Evolutionary conservation across 164 flowering plant genomes (phyloP), one percentile per base, ranked within the genome.

Genomic region (Buxus sempervirens): DNA sequence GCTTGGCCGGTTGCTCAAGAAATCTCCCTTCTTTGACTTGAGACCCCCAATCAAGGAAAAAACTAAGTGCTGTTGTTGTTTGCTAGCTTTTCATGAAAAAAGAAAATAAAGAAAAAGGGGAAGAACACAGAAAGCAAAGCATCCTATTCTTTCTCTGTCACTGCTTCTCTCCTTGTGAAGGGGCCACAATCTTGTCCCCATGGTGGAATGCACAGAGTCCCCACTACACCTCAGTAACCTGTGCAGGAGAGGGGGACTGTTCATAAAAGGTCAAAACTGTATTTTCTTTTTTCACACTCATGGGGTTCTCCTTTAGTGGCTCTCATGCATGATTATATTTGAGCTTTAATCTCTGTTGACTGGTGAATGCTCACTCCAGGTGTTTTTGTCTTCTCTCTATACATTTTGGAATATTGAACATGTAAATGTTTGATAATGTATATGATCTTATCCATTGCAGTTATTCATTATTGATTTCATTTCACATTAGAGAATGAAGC

Each of bases 11-110:
- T 76, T 75, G 36, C 70, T 67, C 72, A 75, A 76, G 78, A 75
- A 79, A 81, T 72, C 78, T 73, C 53, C 51, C 54, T 76, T 73
- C 79, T 84, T 81, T 83, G 86, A 83, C 85, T 83, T 81, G 75
- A 49, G 75, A 61, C 64, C 74, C 76, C 70, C 61, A 67, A 66
- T 56, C 32, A 62, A 21, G 48, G 57, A 66, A 69, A 77, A 75
- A 59, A 62, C 58, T 62, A 63, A 36, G 16, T 57, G 24, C 61
- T 72, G 16, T 57, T 62, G 28, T 72, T 70, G 49, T 61, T 73
- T 51, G 49, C 53, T 69, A 65, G 16, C 58, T 72, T 66, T 74
- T 58, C 45, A 48, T 60, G 57, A 65, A 62, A 12, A 58, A 3
- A 7, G 61, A 41, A 26, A 55, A 15, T 6, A 22, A 66, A 1